These are phyloP conservation scores for Diplocarpon rosae DNA, from an alignment of 2,329 filamentous ascomycete species.

Conservation along the genomic window DNA sequence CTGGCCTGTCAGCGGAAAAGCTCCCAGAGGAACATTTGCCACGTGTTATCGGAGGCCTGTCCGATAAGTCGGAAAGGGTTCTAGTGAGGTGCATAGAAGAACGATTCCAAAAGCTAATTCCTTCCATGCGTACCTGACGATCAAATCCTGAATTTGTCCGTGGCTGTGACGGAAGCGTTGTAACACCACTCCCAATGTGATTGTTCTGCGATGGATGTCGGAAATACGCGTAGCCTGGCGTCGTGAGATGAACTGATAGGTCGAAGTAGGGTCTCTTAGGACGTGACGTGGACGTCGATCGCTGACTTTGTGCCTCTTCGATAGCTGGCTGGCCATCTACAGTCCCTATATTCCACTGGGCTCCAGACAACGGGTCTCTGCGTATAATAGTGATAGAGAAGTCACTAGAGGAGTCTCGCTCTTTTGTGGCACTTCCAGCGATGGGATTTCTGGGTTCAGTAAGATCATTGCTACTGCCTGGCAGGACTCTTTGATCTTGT, in stretches of 20 bases:
- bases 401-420: not conserved
- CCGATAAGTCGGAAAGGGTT: constrained; percentile 18
- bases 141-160: constrained; percentile 30
- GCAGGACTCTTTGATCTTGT: not conserved
- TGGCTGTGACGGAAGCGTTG: not conserved
- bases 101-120: constrained; percentile 21
- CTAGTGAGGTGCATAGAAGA: constrained; percentile 20
- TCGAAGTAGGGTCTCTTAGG: constrained; percentile 31
- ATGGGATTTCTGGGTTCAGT: no score
- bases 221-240: constrained; percentile 26
- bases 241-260: constrained; percentile 25
- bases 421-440: not conserved
- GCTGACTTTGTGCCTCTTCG: constrained; percentile 20
- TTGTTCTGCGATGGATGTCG: constrained; percentile 9
- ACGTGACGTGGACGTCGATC: constrained; percentile 12
- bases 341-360: constrained; percentile 66
- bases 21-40: constrained; percentile 13
- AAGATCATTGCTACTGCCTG: no score
- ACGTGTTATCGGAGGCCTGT: constrained; percentile 7
- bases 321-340: constrained; percentile 33
- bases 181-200: constrained; percentile 4
- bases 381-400: constrained; percentile 48
- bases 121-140: constrained; percentile 45
- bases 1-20: constrained; percentile 2
- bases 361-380: constrained; percentile 56